These are phyloP conservation scores for Boeremia exigua DNA, from an alignment of 2,329 filamentous ascomycete species.

Conservation along the genomic window DNA sequence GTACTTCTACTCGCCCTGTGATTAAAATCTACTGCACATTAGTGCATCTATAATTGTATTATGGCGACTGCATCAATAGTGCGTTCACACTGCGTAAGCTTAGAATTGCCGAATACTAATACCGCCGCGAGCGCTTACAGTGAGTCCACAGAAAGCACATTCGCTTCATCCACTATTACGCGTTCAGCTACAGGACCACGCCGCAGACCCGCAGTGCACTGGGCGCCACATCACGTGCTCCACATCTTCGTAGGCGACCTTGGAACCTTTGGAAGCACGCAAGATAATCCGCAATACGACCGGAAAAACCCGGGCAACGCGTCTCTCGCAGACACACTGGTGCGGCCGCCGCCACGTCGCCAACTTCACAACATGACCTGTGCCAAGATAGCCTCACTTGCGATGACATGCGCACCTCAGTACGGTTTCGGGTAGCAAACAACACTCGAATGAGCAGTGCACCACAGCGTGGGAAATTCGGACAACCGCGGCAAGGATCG, in stretches of 20 bases:
- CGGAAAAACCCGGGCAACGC: slow-evolving; percentile 1
- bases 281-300: background rate
- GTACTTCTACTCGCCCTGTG: slow-evolving; percentile 5
- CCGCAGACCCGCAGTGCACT: background rate
- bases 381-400: slow-evolving; percentile 5
- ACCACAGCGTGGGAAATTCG: background rate
- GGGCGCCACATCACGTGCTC: background rate
- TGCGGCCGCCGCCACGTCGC: background rate
- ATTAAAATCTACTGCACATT: background rate
- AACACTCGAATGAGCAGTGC: slow-evolving; percentile 7
- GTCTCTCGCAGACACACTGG: slow-evolving; percentile 1
- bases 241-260: background rate
- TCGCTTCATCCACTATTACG: background rate
- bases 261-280: background rate
- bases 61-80: slow-evolving; percentile 5
- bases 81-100: slow-evolving; percentile 10
- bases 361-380: slow-evolving; percentile 1
- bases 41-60: slow-evolving; percentile 1
- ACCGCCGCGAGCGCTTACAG: slow-evolving; percentile 15
- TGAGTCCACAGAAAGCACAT: background rate
- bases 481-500: background rate
- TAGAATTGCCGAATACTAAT: slow-evolving; percentile 3
- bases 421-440: slow-evolving; percentile 6
- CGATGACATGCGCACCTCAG: slow-evolving; percentile 1
- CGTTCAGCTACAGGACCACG: background rate